These are phyloP conservation scores for Nothophytophthora sp. DNA, from an alignment of 352 stramenopile species.

Conservation along the genomic window DNA sequence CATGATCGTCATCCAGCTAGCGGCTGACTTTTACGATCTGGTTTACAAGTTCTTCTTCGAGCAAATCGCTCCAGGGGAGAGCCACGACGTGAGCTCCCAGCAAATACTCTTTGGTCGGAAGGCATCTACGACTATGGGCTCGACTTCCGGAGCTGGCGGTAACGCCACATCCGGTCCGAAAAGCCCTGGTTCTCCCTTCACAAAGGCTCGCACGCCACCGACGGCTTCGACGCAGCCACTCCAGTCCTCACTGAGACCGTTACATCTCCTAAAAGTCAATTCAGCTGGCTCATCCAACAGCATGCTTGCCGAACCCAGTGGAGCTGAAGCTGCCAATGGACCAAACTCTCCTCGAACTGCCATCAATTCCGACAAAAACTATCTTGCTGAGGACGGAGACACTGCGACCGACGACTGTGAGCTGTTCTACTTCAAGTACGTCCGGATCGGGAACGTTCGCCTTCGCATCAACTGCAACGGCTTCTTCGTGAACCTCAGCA, in stretches of 20 bases:
- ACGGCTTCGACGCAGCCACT: slow-evolving; percentile 1
- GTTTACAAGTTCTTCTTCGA: slow-evolving; percentile 89
- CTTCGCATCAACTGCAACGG: slow-evolving; percentile 85
- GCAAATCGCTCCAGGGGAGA: slow-evolving; percentile 27
- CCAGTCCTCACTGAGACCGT: slow-evolving; percentile 7
- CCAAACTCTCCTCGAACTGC: slow-evolving; percentile 15
- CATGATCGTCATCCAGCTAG: slow-evolving; percentile 85
- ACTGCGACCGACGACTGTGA: slow-evolving; percentile 58
- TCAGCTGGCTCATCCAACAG: slow-evolving; percentile 14
- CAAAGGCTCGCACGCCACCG: slow-evolving; percentile 12
- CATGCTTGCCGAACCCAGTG: slow-evolving; percentile 17
- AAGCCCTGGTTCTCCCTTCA: slow-evolving; percentile 19
- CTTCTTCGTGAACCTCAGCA: slow-evolving; percentile 84
- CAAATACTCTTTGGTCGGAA: slow-evolving; percentile 67
- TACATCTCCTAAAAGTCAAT: slow-evolving; percentile 14
- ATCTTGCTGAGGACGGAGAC: slow-evolving; percentile 47
- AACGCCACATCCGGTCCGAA: slow-evolving; percentile 3
- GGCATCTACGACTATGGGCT: slow-evolving; percentile 2
- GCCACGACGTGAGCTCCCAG: slow-evolving; percentile 43
- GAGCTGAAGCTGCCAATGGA: background rate
- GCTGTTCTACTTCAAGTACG: slow-evolving; percentile 88
- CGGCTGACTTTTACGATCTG: slow-evolving; percentile 80
- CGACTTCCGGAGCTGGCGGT: slow-evolving; percentile 12
- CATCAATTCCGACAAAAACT: slow-evolving; percentile 8
- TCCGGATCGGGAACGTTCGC: slow-evolving; percentile 76